phyloP scores from a whole-genome alignment of 345 rosid species.

The Atalantia buxifolia region DNA sequence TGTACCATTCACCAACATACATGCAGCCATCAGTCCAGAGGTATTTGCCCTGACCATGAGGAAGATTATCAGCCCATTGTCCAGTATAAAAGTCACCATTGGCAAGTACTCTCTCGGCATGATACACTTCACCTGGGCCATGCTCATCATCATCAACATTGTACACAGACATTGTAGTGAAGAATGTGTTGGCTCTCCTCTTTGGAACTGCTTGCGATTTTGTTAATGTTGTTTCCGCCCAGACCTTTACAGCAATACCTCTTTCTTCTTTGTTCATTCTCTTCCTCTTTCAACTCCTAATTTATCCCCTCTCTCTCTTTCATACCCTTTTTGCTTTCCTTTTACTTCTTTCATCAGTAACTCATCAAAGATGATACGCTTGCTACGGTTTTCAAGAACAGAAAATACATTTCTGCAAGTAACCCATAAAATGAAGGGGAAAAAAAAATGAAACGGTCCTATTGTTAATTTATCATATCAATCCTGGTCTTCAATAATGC shows the following conservation, averaged over 20 bases:
- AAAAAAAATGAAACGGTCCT: not conserved
- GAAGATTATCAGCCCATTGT: slow-evolving; percentile 59
- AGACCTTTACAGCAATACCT: slow-evolving; percentile 36
- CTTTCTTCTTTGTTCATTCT: slow-evolving; percentile 39
- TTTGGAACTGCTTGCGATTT: slow-evolving; percentile 40
- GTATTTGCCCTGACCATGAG: slow-evolving; percentile 83
- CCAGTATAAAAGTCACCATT: slow-evolving; percentile 91
- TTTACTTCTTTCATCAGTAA: slow-evolving; percentile 18
- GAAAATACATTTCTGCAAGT: slow-evolving; percentile 2
- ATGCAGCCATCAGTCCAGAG: slow-evolving; percentile 94
- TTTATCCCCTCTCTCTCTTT: slow-evolving; percentile 14
- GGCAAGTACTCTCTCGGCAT: slow-evolving; percentile 53
- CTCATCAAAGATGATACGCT: slow-evolving; percentile 2
- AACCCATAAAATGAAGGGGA: slow-evolving; percentile 5
- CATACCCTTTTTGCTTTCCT: not conserved
- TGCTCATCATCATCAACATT: slow-evolving; percentile 82
- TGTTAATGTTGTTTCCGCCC: slow-evolving; percentile 35
- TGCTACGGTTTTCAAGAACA: slow-evolving; percentile 17
- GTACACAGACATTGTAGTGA: slow-evolving; percentile 73
- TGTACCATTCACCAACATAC: slow-evolving; percentile 86
- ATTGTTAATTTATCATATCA: not conserved
- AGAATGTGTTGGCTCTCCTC: slow-evolving; percentile 34
- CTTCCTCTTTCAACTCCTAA: slow-evolving; percentile 5
- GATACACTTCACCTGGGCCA: slow-evolving; percentile 36
- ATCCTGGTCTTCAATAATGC: not conserved